Evolutionary conservation across 2,329 filamentous ascomycete genomes (phyloP).

Genomic region (Phaeoacremonium minimum): DNA sequence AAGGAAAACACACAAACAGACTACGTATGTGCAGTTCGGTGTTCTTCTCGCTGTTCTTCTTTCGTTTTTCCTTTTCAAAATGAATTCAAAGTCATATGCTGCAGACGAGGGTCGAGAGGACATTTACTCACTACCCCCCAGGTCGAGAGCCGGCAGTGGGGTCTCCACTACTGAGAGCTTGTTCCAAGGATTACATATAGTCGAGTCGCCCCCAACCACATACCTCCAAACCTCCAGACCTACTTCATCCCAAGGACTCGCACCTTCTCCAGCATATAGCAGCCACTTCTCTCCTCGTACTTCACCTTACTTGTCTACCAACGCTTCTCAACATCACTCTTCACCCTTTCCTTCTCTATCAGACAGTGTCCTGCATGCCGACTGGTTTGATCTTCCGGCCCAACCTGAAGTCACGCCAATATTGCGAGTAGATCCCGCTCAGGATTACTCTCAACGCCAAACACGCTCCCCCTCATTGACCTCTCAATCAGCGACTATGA

Average conservation of each 20-base stretch:
- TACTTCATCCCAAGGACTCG: conserved; percentile 15
- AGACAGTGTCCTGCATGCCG: conserved; percentile 20
- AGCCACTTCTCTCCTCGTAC: conserved; percentile 17
- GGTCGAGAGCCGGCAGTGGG: conserved; percentile 23
- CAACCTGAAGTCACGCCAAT: conserved; percentile 17
- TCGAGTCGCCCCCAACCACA: conserved; percentile 15
- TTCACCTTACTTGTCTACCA: conserved; percentile 15
- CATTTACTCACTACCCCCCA: conserved; percentile 28
- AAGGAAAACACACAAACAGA: background rate
- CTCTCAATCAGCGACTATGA: conserved; percentile 20
- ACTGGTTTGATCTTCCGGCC: conserved; percentile 22
- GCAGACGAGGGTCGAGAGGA: conserved; percentile 20
- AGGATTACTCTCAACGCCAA: conserved; percentile 17
- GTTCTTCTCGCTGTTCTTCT: conserved; percentile 12
- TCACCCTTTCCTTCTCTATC: conserved; percentile 21
- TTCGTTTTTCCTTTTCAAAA: conserved; percentile 17
- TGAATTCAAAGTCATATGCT: conserved; percentile 20
- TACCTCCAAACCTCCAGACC: conserved; percentile 15
- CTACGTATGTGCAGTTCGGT: conserved; percentile 18
- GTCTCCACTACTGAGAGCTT: conserved; percentile 21
- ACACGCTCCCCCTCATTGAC: conserved; percentile 13
- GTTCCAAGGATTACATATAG: conserved; percentile 18
- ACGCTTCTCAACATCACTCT: conserved; percentile 15
- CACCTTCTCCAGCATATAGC: conserved; percentile 20
- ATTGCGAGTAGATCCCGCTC: conserved; percentile 25